Base-by-base conservation (phyloP, 257 asterid species). In the Solanum etuberosum region DNA sequence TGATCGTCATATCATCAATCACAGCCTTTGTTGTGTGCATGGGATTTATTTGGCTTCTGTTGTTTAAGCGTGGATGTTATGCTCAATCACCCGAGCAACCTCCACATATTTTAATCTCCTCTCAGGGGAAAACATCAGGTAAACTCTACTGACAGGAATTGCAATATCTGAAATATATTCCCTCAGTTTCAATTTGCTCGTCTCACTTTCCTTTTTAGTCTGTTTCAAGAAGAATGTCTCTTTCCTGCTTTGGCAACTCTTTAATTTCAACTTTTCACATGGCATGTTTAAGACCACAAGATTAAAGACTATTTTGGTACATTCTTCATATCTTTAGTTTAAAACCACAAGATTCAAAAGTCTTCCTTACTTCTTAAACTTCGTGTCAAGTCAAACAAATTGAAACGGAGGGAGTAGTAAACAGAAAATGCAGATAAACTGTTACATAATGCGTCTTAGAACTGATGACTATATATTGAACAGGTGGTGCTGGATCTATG, bases 51-150 rank as follows among this genome's bases (percentile, higher is more conserved):
- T 85, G 95, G 92, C 92, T 96, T 63, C n/a, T 93, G 86, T 88
- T 92, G 42, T 90, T 90, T 20, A 95, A 92, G 87, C 83, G 89
- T 70, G 78, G 93, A 71, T 84, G 87, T 48, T 86, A 86, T 89
- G 70, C 73, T 84, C 67, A 12, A 73, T 87, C 80, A 81, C 34
- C 76, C 12, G 87, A 90, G 81, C 87, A 87, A 87, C 87, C 70
- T 37, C 89, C 91, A 21, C 92, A 68, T 82, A 91, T 82, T 78
- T 74, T 86, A 76, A 46, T 85, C 35, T 77, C 92, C 65, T 57
- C 93, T 29, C 93, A 90, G 23, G 89, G 87, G 88, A 93, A 91
- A 91, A 83, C 94, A 71, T 90, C 95, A 90, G 98, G 97, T 94
- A 91, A 76, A 63, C 32, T 81, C 48, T 34, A 54, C 37, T 29